Percentiles rank a stretch among this genome's conserved stretches.
Conservation (phyloP, 495 filamentous ascomycete genomes). For the Sordaria brevicollis region DNA sequence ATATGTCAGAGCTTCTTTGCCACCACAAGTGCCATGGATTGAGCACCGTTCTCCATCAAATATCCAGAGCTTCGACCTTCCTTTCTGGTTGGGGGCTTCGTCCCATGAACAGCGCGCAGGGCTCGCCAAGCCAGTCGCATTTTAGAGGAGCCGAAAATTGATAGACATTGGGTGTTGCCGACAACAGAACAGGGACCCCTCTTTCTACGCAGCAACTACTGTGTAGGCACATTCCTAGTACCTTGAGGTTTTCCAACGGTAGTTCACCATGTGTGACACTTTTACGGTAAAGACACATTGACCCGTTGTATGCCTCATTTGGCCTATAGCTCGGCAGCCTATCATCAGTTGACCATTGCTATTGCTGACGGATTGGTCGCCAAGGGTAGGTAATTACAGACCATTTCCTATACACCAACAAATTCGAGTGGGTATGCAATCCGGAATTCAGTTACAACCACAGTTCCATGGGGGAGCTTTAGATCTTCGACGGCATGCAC, state of each 20-base stretch:
- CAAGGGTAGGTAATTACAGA: neutral
- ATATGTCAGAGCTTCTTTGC: neutral
- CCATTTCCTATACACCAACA: neutral
- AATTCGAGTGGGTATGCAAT: neutral
- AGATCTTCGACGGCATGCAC: neutral
- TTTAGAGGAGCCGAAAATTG: slow-evolving; percentile 17
- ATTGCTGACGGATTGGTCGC: neutral
- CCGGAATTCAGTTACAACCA: neutral
- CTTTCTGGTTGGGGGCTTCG: neutral
- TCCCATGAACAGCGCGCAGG: neutral
- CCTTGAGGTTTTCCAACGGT: neutral
- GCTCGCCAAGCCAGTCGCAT: slow-evolving; percentile 9
- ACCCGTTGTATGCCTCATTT: neutral
- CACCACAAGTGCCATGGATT: neutral
- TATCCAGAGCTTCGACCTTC: neutral
- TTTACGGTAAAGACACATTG: neutral
- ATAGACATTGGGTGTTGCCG: slow-evolving; percentile 10
- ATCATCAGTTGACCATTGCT: neutral
- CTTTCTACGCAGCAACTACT: neutral
- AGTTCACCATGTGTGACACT: neutral
- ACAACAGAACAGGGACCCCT: neutral
- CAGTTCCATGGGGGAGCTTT: neutral
- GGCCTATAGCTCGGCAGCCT: neutral
- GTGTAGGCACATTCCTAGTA: neutral
- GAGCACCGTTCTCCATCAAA: neutral